These are phyloP conservation scores for Lentinus tigrinus DNA, from an alignment of 768 basidiomycete species.

Conservation along the genomic window DNA sequence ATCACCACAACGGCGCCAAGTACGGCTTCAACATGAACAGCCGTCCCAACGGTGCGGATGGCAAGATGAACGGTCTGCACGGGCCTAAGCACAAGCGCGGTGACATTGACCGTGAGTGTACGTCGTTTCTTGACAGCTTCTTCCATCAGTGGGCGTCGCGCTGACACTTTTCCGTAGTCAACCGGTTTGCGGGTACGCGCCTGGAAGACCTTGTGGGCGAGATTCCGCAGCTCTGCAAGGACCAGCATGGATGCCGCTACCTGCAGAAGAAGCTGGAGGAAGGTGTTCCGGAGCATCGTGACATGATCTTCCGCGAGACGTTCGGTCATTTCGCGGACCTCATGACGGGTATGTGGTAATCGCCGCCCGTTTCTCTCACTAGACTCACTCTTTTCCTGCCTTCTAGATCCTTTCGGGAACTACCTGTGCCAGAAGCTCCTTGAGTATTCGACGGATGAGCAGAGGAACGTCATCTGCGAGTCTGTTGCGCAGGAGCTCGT, in stretches of 20 bases:
- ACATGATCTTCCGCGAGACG: constrained; percentile 99
- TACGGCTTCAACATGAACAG: constrained; percentile 67
- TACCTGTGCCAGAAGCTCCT: constrained; percentile 98
- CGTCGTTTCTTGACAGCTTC: constrained; percentile 14
- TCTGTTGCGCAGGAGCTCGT: constrained; percentile 97
- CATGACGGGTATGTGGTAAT: constrained; percentile 74
- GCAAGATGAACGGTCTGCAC: constrained; percentile 87
- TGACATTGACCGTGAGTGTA: constrained; percentile 87
- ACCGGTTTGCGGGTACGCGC: constrained; percentile 94
- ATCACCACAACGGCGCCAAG: constrained; percentile 75
- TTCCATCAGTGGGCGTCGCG: neutral
- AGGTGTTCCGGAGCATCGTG: constrained; percentile 90
- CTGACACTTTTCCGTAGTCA: constrained; percentile 53
- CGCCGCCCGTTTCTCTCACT: neutral
- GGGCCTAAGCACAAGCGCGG: constrained; percentile 95
- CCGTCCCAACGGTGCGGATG: constrained; percentile 52
- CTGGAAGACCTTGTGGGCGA: constrained; percentile 96
- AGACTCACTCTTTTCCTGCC: neutral
- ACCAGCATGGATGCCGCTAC: constrained; percentile 98
- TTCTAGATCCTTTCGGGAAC: constrained; percentile 93
- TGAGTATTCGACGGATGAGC: constrained; percentile 96
- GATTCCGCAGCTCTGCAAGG: constrained; percentile 92
- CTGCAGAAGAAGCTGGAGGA: constrained; percentile 99
- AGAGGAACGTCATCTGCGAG: constrained; percentile 94
- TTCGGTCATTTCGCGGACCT: constrained; percentile 97